Evolutionary conservation across 805 yeast genomes (phyloP).

Genomic region (Barnettozyma siamensis): DNA sequence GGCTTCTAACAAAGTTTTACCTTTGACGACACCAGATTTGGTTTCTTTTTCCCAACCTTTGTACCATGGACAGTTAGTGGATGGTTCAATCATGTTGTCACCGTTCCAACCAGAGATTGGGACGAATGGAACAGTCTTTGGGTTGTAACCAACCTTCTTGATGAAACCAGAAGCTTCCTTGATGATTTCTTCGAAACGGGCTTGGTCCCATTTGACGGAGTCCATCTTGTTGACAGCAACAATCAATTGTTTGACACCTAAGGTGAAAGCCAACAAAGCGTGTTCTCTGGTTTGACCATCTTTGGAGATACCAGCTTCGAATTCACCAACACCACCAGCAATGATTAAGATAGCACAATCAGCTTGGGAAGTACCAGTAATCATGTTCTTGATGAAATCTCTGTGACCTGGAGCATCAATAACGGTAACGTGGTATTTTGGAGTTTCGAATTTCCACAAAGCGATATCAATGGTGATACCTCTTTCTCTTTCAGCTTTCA

Average conservation of each 20-base stretch:
- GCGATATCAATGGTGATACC: slow-evolving; percentile 96
- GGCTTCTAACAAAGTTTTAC: slow-evolving; percentile 86
- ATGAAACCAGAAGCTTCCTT: slow-evolving; percentile 79
- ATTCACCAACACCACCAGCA: slow-evolving; percentile 93
- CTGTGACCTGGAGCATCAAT: slow-evolving; percentile 96
- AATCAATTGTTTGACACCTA: slow-evolving; percentile 83
- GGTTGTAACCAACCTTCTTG: slow-evolving; percentile 88
- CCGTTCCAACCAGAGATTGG: slow-evolving; percentile 94
- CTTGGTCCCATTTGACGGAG: slow-evolving; percentile 82
- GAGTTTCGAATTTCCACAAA: slow-evolving; percentile 94
- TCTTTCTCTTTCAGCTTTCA: slow-evolving; percentile 96
- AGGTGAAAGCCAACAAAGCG: slow-evolving; percentile 86
- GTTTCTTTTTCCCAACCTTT: slow-evolving; percentile 89
- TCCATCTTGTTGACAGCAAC: slow-evolving; percentile 94
- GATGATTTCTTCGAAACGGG: slow-evolving; percentile 70
- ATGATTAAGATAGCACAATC: slow-evolving; percentile 89
- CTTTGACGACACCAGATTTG: slow-evolving; percentile 66
- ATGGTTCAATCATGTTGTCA: slow-evolving; percentile 86
- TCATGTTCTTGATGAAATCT: slow-evolving; percentile 95
- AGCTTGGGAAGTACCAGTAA: slow-evolving; percentile 94
- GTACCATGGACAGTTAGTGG: slow-evolving; percentile 85
- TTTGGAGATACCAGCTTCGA: slow-evolving; percentile 95
- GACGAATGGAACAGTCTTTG: slow-evolving; percentile 84
- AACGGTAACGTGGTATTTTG: slow-evolving; percentile 88
- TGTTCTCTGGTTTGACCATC: slow-evolving; percentile 95